Evolutionary conservation across 2,329 filamentous ascomycete species (phyloP).

Genomic region (Cladosporium colombiae): DNA sequence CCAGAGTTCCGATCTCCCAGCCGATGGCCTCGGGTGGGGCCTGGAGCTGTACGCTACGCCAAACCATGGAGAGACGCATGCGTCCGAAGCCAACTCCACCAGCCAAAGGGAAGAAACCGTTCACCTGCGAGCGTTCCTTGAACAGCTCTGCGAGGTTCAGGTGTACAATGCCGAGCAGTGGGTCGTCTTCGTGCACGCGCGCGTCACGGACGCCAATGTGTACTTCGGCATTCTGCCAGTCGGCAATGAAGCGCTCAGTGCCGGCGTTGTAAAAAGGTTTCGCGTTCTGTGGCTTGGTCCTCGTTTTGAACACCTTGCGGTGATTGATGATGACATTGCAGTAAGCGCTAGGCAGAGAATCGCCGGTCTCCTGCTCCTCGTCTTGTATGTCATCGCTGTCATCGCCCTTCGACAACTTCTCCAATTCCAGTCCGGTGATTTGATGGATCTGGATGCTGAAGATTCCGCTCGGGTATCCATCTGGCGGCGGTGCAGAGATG

Average conservation of each 20-base stretch:
- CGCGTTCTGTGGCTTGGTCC: conserved; percentile 75
- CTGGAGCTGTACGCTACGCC: conserved; percentile 67
- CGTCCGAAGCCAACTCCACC: conserved; percentile 74
- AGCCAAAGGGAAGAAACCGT: conserved; percentile 65
- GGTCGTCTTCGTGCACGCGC: conserved; percentile 67
- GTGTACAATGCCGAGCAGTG: conserved; percentile 69
- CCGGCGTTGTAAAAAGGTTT: conserved; percentile 80
- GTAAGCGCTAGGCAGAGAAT: conserved; percentile 68
- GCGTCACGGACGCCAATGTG: conserved; percentile 68
- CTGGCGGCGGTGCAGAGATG: conserved; percentile 65
- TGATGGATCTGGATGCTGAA: conserved; percentile 72
- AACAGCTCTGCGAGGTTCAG: conserved; percentile 65
- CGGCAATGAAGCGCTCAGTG: conserved; percentile 69
- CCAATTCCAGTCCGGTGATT: conserved; percentile 67
- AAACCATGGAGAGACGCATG: conserved; percentile 69
- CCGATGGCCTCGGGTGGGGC: conserved; percentile 61
- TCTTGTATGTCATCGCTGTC: conserved; percentile 53
- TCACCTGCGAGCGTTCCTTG: conserved; percentile 63
- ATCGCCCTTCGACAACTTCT: conserved; percentile 58
- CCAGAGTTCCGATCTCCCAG: conserved; percentile 72
- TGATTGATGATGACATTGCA: conserved; percentile 75
- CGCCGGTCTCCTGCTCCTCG: conserved; percentile 59
- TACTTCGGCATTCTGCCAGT: conserved; percentile 68
- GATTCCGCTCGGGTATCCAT: conserved; percentile 64
- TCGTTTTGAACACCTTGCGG: conserved; percentile 66